Evolutionary conservation across 208 protist genomes (phyloP).

Genomic region (Leishmania gerbilli): DNA sequence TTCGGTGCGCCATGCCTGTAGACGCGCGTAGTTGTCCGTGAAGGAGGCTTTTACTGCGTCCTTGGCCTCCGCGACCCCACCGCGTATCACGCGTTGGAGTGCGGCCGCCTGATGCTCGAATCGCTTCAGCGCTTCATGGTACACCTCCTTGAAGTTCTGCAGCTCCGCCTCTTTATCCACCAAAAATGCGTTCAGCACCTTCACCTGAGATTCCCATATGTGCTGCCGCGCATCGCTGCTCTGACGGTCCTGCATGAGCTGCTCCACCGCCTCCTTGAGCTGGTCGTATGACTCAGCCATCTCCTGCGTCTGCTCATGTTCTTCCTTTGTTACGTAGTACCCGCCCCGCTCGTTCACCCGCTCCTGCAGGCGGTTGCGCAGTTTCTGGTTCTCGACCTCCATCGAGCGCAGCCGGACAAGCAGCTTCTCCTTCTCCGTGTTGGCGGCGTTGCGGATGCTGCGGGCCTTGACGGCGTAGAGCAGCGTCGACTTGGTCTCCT

Average conservation of each 20-base stretch:
- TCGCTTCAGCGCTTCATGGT: constrained; percentile 72
- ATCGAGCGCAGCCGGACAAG: constrained; percentile 78
- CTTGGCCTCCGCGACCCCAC: constrained; percentile 47
- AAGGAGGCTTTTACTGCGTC: constrained; percentile 36
- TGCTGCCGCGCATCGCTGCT: constrained; percentile 72
- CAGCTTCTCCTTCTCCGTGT: constrained; percentile 84
- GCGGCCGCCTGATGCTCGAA: constrained; percentile 68
- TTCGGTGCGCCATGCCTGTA: constrained; percentile 55
- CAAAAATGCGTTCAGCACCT: constrained; percentile 61
- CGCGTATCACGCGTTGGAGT: constrained; percentile 66
- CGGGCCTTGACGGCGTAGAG: constrained; percentile 95
- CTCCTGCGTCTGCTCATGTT: constrained; percentile 70
- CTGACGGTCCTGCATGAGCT: constrained; percentile 71
- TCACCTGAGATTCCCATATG: constrained; percentile 77
- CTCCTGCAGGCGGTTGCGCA: constrained; percentile 89
- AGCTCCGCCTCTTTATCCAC: constrained; percentile 80
- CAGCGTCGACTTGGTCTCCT: constrained; percentile 96
- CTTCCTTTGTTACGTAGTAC: constrained; percentile 84
- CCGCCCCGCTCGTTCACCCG: constrained; percentile 82
- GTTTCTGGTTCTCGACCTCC: constrained; percentile 84
- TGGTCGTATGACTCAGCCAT: constrained; percentile 59
- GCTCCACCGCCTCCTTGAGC: constrained; percentile 53
- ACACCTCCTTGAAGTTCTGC: constrained; percentile 61
- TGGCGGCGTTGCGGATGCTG: constrained; percentile 94
- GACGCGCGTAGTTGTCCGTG: constrained; percentile 33